Conservation (phyloP, 1,139 yeast species). For the Suhomyces atakaporum region DNA sequence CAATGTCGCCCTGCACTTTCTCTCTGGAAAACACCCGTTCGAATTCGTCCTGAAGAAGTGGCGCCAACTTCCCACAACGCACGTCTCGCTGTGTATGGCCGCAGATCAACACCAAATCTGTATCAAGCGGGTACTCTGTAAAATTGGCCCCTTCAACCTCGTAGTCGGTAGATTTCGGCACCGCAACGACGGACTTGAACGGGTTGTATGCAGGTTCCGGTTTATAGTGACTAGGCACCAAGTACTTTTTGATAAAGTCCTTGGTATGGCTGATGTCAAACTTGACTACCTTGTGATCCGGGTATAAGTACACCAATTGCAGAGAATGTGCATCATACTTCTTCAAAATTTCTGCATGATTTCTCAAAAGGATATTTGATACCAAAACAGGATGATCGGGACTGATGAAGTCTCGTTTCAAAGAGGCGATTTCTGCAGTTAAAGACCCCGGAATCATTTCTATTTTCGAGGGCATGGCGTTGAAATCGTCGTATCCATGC, state of each 20-base stretch:
- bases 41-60: conserved; percentile 55
- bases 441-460: conserved; percentile 50
- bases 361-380: conserved; percentile 37
- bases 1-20: conserved; percentile 40
- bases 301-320: conserved; percentile 49
- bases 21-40: conserved; percentile 37
- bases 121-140: conserved; percentile 21
- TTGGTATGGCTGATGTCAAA: conserved; percentile 33
- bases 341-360: conserved; percentile 7
- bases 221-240: conserved; percentile 32
- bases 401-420: conserved; percentile 34
- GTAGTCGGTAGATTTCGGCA: background rate
- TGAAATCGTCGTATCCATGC: conserved; percentile 30
- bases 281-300: conserved; percentile 50
- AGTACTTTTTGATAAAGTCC: conserved; percentile 45
- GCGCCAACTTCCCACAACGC: conserved; percentile 68
- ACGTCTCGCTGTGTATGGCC: conserved; percentile 66
- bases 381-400: conserved; percentile 54
- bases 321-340: conserved; percentile 11
- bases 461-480: conserved; percentile 59
- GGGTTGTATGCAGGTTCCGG: conserved; percentile 33
- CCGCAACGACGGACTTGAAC: conserved; percentile 17
- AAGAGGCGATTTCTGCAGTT: conserved; percentile 31
- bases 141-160: conserved; percentile 15
- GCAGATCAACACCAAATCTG: conserved; percentile 53